These are phyloP conservation scores for Leccinum obscurum DNA, from an alignment of 768 basidiomycete species.

Conservation along the genomic window DNA sequence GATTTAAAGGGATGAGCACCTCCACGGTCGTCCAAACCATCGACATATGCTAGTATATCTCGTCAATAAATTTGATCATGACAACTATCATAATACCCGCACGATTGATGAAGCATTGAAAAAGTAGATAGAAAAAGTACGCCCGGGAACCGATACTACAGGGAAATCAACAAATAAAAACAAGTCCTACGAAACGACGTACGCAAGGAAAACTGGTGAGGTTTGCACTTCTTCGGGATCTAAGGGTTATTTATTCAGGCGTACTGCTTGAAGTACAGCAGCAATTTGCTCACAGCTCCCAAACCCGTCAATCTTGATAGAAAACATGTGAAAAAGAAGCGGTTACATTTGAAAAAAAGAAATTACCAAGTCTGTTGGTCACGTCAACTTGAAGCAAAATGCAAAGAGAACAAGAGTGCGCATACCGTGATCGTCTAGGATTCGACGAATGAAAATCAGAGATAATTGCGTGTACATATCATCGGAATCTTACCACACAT, in stretches of 20 bases:
- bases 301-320: constrained; percentile 70
- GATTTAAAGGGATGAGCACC: constrained; percentile 68
- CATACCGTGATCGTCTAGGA: constrained; percentile 79
- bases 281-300: constrained; percentile 64
- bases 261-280: not conserved
- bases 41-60: constrained; percentile 39
- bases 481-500: constrained; percentile 63
- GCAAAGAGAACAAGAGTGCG: not conserved
- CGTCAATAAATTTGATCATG: not conserved
- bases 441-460: not conserved
- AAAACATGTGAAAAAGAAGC: not conserved
- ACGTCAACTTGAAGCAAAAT: constrained; percentile 16
- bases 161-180: not conserved
- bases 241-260: constrained; percentile 24
- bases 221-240: constrained; percentile 81
- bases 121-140: constrained; percentile 91
- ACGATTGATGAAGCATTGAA: constrained; percentile 92
- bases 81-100: constrained; percentile 21
- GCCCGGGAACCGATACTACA: constrained; percentile 76
- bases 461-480: not conserved
- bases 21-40: constrained; percentile 65
- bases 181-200: constrained; percentile 12
- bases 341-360: not conserved
- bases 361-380: constrained; percentile 46
- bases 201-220: constrained; percentile 74